phyloP scores from a whole-genome alignment of 176 grass and related monocot species.

The Pontederia paniculata region DNA sequence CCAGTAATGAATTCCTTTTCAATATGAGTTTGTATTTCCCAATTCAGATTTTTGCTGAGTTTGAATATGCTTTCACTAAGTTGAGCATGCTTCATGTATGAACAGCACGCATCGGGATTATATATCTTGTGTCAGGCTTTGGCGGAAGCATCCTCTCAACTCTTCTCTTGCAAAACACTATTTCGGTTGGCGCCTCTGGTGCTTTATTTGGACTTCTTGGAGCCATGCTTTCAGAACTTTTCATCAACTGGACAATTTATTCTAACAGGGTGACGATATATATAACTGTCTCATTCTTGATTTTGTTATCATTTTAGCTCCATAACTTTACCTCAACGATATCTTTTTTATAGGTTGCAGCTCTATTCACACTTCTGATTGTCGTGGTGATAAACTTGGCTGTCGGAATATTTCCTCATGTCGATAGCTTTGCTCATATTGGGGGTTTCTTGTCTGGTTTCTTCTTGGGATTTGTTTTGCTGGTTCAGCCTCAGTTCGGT shows the following conservation, averaged over 20 bases:
- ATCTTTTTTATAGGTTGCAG: constrained; percentile 46
- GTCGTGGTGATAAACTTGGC: constrained; percentile 74
- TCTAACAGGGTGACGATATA: constrained; percentile 57
- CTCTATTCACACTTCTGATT: constrained; percentile 59
- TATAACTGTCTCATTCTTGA: background rate
- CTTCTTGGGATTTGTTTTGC: constrained; percentile 71
- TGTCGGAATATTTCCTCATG: constrained; percentile 70
- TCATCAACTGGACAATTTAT: constrained; percentile 97
- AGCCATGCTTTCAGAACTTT: constrained; percentile 93
- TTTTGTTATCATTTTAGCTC: background rate
- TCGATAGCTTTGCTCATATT: constrained; percentile 67
- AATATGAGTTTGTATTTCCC: background rate
- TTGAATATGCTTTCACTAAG: background rate
- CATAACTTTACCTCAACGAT: constrained; percentile 5
- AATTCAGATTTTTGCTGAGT: background rate
- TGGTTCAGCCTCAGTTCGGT: constrained; percentile 82
- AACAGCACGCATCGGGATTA: constrained; percentile 67
- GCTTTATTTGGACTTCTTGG: constrained; percentile 92
- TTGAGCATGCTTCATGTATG: background rate
- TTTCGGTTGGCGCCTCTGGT: constrained; percentile 81
- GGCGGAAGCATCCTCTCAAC: constrained; percentile 71
- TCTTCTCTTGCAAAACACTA: constrained; percentile 53
- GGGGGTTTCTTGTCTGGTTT: constrained; percentile 69
- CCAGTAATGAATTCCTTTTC: too few relatives aligned
- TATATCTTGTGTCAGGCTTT: constrained; percentile 76